These are phyloP conservation scores for Cicer bijugum DNA, from an alignment of 306 rosid genomes.

Conservation along the genomic window DNA sequence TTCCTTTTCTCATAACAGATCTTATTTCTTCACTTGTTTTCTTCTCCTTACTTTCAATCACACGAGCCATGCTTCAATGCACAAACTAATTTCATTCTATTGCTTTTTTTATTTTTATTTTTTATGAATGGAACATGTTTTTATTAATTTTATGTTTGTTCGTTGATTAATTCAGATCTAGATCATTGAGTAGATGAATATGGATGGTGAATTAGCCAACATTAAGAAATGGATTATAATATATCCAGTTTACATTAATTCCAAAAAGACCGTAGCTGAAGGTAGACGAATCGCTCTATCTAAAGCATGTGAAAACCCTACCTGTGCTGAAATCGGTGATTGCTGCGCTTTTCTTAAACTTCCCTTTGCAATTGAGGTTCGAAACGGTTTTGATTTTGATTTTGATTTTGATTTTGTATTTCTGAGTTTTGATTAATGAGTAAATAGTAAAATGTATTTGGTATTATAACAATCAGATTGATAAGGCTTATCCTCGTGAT, in stretches of 20 bases:
- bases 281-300: constrained; percentile 71
- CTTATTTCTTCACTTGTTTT: too few relatives aligned
- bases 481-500: constrained; percentile 89
- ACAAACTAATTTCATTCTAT: too few relatives aligned
- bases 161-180: too few relatives aligned
- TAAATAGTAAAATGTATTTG: too few relatives aligned
- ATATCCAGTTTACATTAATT: constrained; percentile 82
- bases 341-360: constrained; percentile 77
- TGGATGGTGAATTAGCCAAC: constrained; percentile 64
- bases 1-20: too few relatives aligned
- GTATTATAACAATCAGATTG: constrained; percentile 47
- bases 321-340: constrained; percentile 79
- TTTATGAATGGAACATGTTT: too few relatives aligned
- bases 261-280: constrained; percentile 81
- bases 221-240: constrained; percentile 77
- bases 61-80: too few relatives aligned
- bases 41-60: too few relatives aligned
- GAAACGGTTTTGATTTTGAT: neutral
- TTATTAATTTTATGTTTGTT: too few relatives aligned
- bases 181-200: constrained; percentile 7
- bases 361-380: constrained; percentile 79
- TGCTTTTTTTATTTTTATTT: too few relatives aligned
- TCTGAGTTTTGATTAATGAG: neutral
- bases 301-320: constrained; percentile 80
- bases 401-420: too few relatives aligned